Evolutionary conservation across 306 rosid species (phyloP).

Genomic region (Notholithocarpus densiflorus): DNA sequence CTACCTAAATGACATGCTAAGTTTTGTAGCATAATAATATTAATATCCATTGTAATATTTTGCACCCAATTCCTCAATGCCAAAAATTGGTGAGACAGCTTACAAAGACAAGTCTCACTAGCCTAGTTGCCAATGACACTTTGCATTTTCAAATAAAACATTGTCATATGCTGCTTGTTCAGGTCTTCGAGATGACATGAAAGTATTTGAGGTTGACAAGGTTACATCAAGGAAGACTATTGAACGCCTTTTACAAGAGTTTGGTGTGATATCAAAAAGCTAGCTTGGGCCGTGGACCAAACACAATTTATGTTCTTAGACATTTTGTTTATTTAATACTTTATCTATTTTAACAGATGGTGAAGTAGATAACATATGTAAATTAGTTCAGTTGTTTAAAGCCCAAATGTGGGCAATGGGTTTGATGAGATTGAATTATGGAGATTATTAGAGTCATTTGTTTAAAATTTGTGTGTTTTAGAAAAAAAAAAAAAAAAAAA

Average conservation of each 20-base stretch:
- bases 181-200: constrained; percentile 62
- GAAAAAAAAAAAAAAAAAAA: too few species aligned
- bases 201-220: constrained; percentile 68
- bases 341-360: too few species aligned
- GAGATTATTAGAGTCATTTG: background rate
- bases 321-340: too few species aligned
- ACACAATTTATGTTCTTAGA: background rate
- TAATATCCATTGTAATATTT: too few species aligned
- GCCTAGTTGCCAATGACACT: background rate
- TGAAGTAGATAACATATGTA: too few species aligned
- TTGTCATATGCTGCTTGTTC: constrained; percentile 17
- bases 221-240: constrained; percentile 67
- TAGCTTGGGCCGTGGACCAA: background rate
- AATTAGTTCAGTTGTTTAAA: too few species aligned
- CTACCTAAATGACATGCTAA: background rate
- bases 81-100: too few species aligned
- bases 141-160: background rate
- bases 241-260: constrained; percentile 59
- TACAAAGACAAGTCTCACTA: background rate
- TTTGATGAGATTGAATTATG: background rate
- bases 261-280: constrained; percentile 45
- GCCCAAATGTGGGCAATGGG: background rate
- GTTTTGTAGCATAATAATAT: too few species aligned
- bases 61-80: too few species aligned
- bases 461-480: too few species aligned